phyloP scores from a whole-genome alignment of 2,329 filamentous ascomycete genomes.

The Chalaropsis thielavioides region DNA sequence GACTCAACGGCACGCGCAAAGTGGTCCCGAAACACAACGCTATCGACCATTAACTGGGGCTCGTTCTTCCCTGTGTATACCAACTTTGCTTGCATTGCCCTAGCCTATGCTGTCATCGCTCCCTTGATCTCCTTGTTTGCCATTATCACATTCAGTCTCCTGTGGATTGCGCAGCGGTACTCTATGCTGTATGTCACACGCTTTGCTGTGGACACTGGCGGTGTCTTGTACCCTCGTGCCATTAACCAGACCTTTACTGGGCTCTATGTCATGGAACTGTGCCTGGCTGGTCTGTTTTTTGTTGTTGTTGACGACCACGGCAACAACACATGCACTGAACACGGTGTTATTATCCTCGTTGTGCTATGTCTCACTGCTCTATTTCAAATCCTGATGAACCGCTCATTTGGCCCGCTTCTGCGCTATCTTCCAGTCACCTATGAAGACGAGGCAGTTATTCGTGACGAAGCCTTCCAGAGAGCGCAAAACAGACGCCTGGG shows the following conservation, averaged over 20 bases:
- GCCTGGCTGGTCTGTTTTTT: slow-evolving; percentile 80
- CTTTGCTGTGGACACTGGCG: slow-evolving; percentile 80
- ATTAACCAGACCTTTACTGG: slow-evolving; percentile 95
- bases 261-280: slow-evolving; percentile 86
- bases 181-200: slow-evolving; percentile 90
- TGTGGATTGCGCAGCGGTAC: slow-evolving; percentile 95
- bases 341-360: slow-evolving; percentile 76
- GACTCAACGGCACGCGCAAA: slow-evolving; percentile 74
- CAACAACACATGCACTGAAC: slow-evolving; percentile 48
- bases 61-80: slow-evolving; percentile 93
- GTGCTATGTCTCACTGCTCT: slow-evolving; percentile 53
- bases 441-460: slow-evolving; percentile 84
- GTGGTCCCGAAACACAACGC: slow-evolving; percentile 67
- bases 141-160: slow-evolving; percentile 74
- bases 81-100: slow-evolving; percentile 82
- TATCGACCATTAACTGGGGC: slow-evolving; percentile 75
- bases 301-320: slow-evolving; percentile 46
- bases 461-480: slow-evolving; percentile 76
- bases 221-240: slow-evolving; percentile 77
- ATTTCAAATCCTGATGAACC: slow-evolving; percentile 70
- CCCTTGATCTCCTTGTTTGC: slow-evolving; percentile 89
- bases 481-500: slow-evolving; percentile 60
- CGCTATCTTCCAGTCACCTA: slow-evolving; percentile 86
- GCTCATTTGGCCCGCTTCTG: slow-evolving; percentile 71
- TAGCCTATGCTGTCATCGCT: slow-evolving; percentile 79